Base-by-base conservation (phyloP, 305 asterid species). In the Striga hermonthica region DNA sequence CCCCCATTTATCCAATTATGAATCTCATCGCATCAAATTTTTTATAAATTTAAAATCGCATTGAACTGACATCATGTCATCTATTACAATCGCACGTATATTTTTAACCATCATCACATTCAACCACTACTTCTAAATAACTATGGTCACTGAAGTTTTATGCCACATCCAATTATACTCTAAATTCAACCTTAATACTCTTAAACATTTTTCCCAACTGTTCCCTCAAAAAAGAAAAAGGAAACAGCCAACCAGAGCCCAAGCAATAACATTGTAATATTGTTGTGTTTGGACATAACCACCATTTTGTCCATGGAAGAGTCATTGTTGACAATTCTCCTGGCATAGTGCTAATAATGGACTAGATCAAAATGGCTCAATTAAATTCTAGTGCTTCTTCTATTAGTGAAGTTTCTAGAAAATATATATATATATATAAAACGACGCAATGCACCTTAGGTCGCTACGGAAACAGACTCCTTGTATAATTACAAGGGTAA, bases 201-300 rank as follows among this genome's bases (percentile, higher is more conserved):
- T 39, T 4, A 8, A 4, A 5, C 6, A 8, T 13, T 48, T 13
- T 48, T 48, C 6, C 54, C 13, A 7, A 12, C 54, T 13, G 5
- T 5, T 12, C 28, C n/a, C 28, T 48, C 16, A 4, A 50, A 50
- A 15, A 50, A 1, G 9, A 13, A 48, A 4, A n/a, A 13, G 4
- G 57, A 16, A 50, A 50, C 6, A 50, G 35, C 7, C 14, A 50
- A 15, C 57, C 14, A 50, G 16, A 50, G 31, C 7, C 7, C 35
- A 50, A 50, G 57, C 57, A 50, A 50, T 50, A 28, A 13, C 60
- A 50, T 3, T 43, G 12, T 10, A 49, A 22, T 45, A 31, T 35
- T 34, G 16, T 52, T 34, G 65, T 15, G 45, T 45, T 65, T 14
- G 9, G 66, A 15, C 48, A 43, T 6, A 43, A 43, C 11, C 49